Evolutionary conservation across 2,329 filamentous ascomycete genomes (phyloP).

Genomic region (Fusarium marasasianum): DNA sequence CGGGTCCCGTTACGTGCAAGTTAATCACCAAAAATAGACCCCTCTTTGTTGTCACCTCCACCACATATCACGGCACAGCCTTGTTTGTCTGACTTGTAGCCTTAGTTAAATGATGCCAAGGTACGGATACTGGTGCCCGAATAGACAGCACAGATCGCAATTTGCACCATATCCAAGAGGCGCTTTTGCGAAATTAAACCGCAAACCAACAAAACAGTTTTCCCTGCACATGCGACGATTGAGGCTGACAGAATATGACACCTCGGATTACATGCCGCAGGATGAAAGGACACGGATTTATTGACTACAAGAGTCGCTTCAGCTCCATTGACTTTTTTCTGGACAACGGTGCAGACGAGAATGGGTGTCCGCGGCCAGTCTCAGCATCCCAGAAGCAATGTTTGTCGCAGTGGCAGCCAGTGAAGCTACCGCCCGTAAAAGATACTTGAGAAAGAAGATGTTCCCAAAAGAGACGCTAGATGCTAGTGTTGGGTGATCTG

Average conservation of each 20-base stretch:
- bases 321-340: too few species aligned
- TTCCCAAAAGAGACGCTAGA: not conserved
- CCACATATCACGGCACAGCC: conserved; percentile 12
- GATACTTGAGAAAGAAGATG: not conserved
- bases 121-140: not conserved
- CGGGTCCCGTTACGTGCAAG: not conserved
- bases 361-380: not conserved
- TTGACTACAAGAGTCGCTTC: not conserved
- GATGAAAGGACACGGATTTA: not conserved
- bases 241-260: not conserved
- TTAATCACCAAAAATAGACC: not conserved
- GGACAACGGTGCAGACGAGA: not conserved
- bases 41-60: not conserved
- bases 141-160: not conserved
- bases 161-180: not conserved
- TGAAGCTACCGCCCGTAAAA: not conserved
- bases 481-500: not conserved
- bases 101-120: not conserved
- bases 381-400: not conserved
- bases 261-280: not conserved
- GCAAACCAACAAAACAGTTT: not conserved
- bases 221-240: not conserved
- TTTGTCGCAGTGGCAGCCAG: not conserved
- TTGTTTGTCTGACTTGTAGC: not conserved
- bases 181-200: not conserved